Percentiles rank a stretch among this genome's conserved stretches.
Evolutionary conservation across 2,329 filamentous ascomycete species (phyloP).

Genomic region (Penicillium janthinellum): DNA sequence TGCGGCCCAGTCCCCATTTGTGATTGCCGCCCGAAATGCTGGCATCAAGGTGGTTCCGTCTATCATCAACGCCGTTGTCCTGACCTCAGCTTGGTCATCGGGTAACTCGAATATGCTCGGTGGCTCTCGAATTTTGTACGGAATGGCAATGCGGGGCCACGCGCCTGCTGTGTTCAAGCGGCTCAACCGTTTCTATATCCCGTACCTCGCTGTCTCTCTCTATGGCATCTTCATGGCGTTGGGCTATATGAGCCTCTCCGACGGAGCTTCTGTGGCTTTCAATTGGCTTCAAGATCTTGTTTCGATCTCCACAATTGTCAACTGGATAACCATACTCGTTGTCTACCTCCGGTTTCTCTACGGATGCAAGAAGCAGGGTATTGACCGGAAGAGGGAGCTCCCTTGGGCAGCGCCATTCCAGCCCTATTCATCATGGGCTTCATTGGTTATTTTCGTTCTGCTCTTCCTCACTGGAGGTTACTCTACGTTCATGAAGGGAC

Average conservation of each 20-base stretch:
- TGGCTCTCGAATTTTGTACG: conserved; percentile 41
- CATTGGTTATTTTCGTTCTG: conserved; percentile 59
- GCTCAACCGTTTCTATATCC: conserved; percentile 54
- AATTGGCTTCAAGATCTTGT: conserved; percentile 68
- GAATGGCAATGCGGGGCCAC: conserved; percentile 42
- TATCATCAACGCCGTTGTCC: conserved; percentile 25
- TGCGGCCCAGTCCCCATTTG: conserved; percentile 45
- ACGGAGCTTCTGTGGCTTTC: conserved; percentile 60
- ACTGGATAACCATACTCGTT: conserved; percentile 62
- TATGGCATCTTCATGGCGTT: conserved; percentile 61
- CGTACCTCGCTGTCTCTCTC: conserved; percentile 56
- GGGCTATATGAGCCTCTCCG: conserved; percentile 64
- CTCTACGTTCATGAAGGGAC: conserved; percentile 39
- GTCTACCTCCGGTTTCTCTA: conserved; percentile 57
- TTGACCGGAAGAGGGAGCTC: conserved; percentile 39
- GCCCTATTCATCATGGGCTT: conserved; percentile 62
- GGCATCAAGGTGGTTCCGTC: conserved; percentile 38
- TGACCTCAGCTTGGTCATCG: conserved; percentile 41
- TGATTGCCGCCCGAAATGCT: conserved; percentile 50
- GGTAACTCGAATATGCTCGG: conserved; percentile 46
- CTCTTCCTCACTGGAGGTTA: conserved; percentile 71
- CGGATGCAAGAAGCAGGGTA: conserved; percentile 43
- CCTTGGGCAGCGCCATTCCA: conserved; percentile 55
- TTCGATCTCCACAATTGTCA: conserved; percentile 43
- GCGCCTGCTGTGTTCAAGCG: conserved; percentile 37